Evolutionary conservation across 495 filamentous ascomycete genomes (phyloP).

Genomic region (Pseudoneurospora amorphoporcata): DNA sequence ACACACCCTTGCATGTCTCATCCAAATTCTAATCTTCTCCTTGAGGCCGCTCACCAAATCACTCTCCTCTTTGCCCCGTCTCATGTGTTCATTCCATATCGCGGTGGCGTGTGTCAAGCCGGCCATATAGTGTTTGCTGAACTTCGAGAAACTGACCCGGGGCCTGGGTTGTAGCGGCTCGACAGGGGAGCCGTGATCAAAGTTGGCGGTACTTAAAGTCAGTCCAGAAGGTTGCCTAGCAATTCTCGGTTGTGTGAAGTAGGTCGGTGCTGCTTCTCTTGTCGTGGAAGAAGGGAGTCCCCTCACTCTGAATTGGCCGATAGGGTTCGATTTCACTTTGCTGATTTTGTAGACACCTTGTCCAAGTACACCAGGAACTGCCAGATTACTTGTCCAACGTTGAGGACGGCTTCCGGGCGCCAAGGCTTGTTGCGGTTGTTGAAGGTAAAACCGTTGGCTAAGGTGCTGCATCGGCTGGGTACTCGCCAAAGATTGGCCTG

Average conservation of each 20-base stretch:
- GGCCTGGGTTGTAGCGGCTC: not conserved
- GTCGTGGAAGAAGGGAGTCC: not conserved
- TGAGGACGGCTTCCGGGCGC: conserved; percentile 4
- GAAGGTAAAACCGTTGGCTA: not conserved
- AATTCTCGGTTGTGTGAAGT: not conserved
- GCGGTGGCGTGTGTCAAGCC: conserved; percentile 9
- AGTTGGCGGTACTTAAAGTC: not conserved
- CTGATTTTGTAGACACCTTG: conserved; percentile 22
- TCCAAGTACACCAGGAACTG: conserved; percentile 11
- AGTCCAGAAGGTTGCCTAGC: not conserved
- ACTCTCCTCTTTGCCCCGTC: conserved; percentile 7
- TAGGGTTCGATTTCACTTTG: conserved; percentile 7
- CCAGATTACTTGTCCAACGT: conserved; percentile 10
- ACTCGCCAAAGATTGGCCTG: not conserved
- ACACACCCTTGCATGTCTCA: conserved; percentile 10
- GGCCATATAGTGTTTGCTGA: not conserved
- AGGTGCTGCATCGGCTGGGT: conserved; percentile 6
- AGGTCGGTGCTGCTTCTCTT: not conserved
- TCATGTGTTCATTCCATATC: conserved; percentile 19
- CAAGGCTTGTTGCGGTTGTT: not conserved
- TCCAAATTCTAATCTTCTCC: conserved; percentile 3
- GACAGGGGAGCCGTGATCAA: not conserved
- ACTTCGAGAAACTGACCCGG: not conserved
- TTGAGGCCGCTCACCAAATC: not conserved
- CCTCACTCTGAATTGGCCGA: conserved; percentile 2